These are phyloP conservation scores for Kickxella alabastrina DNA, from an alignment of 192 early-diverging fungal genomes.

Conservation along the genomic window DNA sequence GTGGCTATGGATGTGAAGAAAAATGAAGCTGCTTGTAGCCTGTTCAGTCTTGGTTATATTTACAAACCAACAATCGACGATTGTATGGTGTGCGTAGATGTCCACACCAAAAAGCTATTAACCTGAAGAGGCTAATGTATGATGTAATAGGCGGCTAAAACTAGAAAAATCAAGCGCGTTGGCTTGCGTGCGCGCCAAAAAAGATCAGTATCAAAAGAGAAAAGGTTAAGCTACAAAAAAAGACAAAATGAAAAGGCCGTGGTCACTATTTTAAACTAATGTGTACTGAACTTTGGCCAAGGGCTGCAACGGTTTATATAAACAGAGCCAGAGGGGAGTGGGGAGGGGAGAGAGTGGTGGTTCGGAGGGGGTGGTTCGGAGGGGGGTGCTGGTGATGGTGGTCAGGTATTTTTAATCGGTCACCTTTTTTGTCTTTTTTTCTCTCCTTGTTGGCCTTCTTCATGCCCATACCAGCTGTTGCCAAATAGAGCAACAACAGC, in stretches of 20 bases:
- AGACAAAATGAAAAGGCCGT: not conserved
- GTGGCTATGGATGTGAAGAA: no score
- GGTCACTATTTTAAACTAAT: not conserved
- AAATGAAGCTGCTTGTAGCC: no score
- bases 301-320: constrained; percentile 9
- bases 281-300: constrained; percentile 3
- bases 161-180: no score
- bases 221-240: not conserved
- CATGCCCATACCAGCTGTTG: not conserved
- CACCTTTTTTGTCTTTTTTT: not conserved
- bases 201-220: no score
- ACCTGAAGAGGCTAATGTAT: no score
- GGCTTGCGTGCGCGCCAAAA: no score
- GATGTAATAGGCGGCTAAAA: no score
- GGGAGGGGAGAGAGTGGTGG: not conserved
- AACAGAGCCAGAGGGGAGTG: constrained; percentile 1
- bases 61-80: no score
- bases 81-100: no score
- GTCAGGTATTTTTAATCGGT: constrained; percentile 14
- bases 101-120: no score
- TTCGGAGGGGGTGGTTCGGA: constrained; percentile 5
- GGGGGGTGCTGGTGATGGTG: constrained; percentile 2
- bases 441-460: constrained; percentile 1
- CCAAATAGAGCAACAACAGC: not conserved
- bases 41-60: no score